Evolutionary conservation across 108 stramenopile genomes (phyloP).

Genomic region (Mayamaea pseudoterrestris): DNA sequence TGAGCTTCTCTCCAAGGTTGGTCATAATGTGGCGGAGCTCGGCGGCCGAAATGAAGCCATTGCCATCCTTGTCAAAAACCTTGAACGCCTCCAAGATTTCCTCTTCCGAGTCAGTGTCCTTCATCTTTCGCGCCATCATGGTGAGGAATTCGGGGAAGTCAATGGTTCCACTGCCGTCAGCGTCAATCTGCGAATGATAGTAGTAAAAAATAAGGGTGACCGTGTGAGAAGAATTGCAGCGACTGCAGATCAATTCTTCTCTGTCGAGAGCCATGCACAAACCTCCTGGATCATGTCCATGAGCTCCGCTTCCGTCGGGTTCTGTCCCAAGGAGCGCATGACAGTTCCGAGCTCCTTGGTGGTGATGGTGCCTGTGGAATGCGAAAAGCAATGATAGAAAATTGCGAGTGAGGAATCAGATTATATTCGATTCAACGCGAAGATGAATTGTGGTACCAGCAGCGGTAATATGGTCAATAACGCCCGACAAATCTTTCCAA

Average conservation of each 20-base stretch:
- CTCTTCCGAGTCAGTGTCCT: constrained; percentile 99
- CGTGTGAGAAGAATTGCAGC: background rate
- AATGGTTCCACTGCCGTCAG: constrained; percentile 99
- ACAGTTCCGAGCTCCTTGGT: constrained; percentile 99
- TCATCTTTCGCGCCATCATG: constrained; percentile 99
- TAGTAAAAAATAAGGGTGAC: constrained; percentile 1
- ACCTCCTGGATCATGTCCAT: constrained; percentile 99
- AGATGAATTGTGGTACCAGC: background rate
- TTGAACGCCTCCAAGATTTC: constrained; percentile 99
- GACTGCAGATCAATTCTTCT: background rate
- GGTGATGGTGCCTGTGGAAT: constrained; percentile 93
- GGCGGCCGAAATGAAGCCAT: constrained; percentile 99
- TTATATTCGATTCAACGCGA: background rate
- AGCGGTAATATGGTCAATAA: too few species aligned
- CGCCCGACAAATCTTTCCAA: too few species aligned
- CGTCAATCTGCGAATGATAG: constrained; percentile 62
- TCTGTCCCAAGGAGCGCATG: constrained; percentile 99
- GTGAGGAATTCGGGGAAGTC: constrained; percentile 99
- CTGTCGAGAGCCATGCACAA: constrained; percentile 1
- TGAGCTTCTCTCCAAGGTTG: constrained; percentile 99
- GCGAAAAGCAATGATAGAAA: background rate
- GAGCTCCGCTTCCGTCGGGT: constrained; percentile 99
- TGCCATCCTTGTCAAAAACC: constrained; percentile 99
- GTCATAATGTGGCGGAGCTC: constrained; percentile 99
- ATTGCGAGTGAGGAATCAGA: background rate